phyloP scores from a whole-genome alignment of 78 protist species.

The Reticulomyxa filosa region DNA sequence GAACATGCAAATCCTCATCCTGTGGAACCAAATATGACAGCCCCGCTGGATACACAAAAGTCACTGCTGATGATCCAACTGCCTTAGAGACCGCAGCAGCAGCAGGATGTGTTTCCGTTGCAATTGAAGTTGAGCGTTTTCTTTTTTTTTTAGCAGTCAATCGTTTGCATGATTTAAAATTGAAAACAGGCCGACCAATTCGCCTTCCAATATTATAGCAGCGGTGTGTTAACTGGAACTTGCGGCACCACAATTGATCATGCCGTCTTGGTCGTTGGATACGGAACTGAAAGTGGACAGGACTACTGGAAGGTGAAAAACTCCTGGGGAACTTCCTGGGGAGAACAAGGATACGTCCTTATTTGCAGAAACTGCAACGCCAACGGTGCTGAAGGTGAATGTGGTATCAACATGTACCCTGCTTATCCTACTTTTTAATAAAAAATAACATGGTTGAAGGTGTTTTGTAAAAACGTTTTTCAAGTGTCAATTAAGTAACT shows the following conservation, averaged over 20 bases:
- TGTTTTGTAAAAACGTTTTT: too few species aligned
- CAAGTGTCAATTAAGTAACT: too few species aligned
- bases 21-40: too few species aligned
- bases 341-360: conserved; percentile 20
- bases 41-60: conserved; percentile 3
- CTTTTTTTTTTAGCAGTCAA: too few species aligned
- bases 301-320: neutral
- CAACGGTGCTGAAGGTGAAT: conserved; percentile 1
- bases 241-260: neutral
- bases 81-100: conserved; percentile 23
- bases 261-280: conserved; percentile 12
- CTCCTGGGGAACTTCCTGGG: conserved; percentile 3
- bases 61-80: conserved; percentile 25
- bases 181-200: too few species aligned
- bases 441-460: too few species aligned
- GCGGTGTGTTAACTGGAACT: neutral
- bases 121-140: conserved; percentile 62
- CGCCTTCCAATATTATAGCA: conserved; percentile 34
- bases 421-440: neutral
- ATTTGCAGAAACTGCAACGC: conserved; percentile 19
- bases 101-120: conserved; percentile 47
- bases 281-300: conserved; percentile 6
- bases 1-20: too few species aligned
- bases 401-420: neutral
- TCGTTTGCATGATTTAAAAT: too few species aligned